Percentiles rank a stretch among this genome's conserved stretches.
These are phyloP conservation scores for Phytophthora vignae DNA, from an alignment of 352 stramenopile species.

Conservation along the genomic window DNA sequence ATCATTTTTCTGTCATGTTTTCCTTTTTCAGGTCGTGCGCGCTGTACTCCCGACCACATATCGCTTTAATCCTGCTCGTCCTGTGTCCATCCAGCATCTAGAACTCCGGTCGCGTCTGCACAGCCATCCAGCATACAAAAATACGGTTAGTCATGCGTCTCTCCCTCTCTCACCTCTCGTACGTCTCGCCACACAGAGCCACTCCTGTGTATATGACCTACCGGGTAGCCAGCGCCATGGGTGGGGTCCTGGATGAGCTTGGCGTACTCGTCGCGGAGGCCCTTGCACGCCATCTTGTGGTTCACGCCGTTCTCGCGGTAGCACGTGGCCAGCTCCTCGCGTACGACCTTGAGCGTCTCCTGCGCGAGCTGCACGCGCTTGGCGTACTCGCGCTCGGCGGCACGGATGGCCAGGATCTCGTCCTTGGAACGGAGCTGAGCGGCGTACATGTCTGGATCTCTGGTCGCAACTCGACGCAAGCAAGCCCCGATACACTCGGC, in stretches of 20 bases:
- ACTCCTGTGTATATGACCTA: conserved; percentile 26
- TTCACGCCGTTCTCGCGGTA: conserved; percentile 92
- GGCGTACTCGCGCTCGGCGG: conserved; percentile 79
- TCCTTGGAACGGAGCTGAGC: conserved; percentile 84
- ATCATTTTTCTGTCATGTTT: conserved; percentile 44
- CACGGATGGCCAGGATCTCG: conserved; percentile 82
- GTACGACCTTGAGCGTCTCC: conserved; percentile 86
- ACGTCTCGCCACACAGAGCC: not conserved
- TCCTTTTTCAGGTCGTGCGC: conserved; percentile 26
- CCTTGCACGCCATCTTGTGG: conserved; percentile 89
- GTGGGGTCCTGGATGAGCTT: conserved; percentile 84
- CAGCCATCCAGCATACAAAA: conserved; percentile 12
- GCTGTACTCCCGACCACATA: conserved; percentile 20
- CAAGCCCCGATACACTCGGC: conserved; percentile 12
- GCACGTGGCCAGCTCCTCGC: conserved; percentile 86
- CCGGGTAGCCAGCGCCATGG: conserved; percentile 72
- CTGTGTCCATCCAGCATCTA: conserved; percentile 18
- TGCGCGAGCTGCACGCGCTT: conserved; percentile 80
- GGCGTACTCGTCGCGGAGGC: conserved; percentile 83
- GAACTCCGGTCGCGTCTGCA: conserved; percentile 46
- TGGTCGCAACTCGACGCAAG: conserved; percentile 3
- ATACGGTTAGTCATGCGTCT: conserved; percentile 7
- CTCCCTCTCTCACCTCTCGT: not conserved
- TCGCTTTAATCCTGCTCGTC: conserved; percentile 27
- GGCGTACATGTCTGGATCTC: conserved; percentile 53